Conservation (phyloP, 805 yeast species). For the Lipomyces spencermartinsiae region DNA sequence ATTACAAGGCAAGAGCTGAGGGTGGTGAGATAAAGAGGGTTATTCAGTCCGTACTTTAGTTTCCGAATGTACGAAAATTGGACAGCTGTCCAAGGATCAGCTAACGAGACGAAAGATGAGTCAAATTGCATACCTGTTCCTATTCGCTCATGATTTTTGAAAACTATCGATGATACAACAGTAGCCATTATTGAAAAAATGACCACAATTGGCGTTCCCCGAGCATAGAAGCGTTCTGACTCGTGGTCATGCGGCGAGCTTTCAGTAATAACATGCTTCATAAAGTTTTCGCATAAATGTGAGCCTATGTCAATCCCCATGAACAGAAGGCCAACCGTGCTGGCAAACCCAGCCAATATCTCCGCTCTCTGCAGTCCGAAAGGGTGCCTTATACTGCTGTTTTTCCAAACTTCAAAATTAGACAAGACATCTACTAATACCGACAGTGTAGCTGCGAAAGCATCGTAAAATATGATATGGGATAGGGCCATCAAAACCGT, state of each 20-base stretch:
- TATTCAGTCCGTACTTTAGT: slow-evolving; percentile 33
- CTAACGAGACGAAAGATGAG: slow-evolving; percentile 26
- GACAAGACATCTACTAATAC: slow-evolving; percentile 78
- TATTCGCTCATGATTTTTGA: slow-evolving; percentile 47
- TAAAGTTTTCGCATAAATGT: slow-evolving; percentile 79
- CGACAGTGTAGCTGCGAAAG: slow-evolving; percentile 73
- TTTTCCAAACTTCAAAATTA: slow-evolving; percentile 93
- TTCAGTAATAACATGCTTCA: slow-evolving; percentile 29
- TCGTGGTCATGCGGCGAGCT: slow-evolving; percentile 32
- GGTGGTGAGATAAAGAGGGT: slow-evolving; percentile 30
- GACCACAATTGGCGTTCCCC: slow-evolving; percentile 30
- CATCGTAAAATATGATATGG: slow-evolving; percentile 86
- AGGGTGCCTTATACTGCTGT: slow-evolving; percentile 80
- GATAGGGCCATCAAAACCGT: slow-evolving; percentile 76
- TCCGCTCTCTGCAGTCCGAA: slow-evolving; percentile 94
- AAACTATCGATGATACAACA: slow-evolving; percentile 46
- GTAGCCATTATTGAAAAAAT: slow-evolving; percentile 44
- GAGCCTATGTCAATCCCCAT: slow-evolving; percentile 89
- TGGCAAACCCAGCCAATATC: slow-evolving; percentile 84
- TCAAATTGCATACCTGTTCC: slow-evolving; percentile 25
- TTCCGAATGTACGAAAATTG: slow-evolving; percentile 28
- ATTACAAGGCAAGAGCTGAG: slow-evolving; percentile 13
- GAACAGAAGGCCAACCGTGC: slow-evolving; percentile 82
- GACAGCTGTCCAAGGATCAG: slow-evolving; percentile 20
- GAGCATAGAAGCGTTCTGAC: slow-evolving; percentile 27